Conservation (phyloP, 2,329 filamentous ascomycete species). For the Fusarium tricinctum region DNA sequence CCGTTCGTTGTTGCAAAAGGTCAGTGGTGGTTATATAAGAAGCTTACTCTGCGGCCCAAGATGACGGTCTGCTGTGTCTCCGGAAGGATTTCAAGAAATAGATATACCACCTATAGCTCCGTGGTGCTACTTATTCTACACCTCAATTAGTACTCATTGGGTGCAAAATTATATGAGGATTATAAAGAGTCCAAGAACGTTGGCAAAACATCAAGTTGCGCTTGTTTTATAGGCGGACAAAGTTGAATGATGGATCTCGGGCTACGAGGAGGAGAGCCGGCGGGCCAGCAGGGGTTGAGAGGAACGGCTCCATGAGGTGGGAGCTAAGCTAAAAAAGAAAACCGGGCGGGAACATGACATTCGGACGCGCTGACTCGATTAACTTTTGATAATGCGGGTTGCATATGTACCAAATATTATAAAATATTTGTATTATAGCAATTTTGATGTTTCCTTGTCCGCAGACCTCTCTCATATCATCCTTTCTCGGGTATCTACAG, state of each 20-base stretch:
- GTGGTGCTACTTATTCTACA: not conserved
- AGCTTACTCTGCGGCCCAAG: conserved; percentile 29
- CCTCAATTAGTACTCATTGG: conserved; percentile 31
- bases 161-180: conserved; percentile 61
- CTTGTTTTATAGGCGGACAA: conserved; percentile 52
- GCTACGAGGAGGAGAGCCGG: conserved; percentile 41
- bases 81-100: conserved; percentile 12
- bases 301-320: conserved; percentile 32
- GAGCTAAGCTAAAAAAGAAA: conserved; percentile 41
- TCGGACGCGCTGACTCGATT: conserved; percentile 28
- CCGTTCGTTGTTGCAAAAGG: conserved; percentile 3
- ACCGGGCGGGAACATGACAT: conserved; percentile 37
- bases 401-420: not conserved
- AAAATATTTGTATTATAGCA: not conserved
- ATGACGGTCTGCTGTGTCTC: conserved; percentile 34
- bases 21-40: conserved; percentile 24
- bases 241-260: conserved; percentile 52
- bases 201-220: conserved; percentile 52
- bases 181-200: conserved; percentile 77
- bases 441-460: not conserved
- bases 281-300: conserved; percentile 39
- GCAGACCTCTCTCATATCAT: not conserved
- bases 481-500: conserved; percentile 11
- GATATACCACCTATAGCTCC: conserved; percentile 31
- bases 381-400: not conserved